phyloP scores from a whole-genome alignment of 176 grass and related monocot genomes.

The Dendrocalamus sinicus region DNA sequence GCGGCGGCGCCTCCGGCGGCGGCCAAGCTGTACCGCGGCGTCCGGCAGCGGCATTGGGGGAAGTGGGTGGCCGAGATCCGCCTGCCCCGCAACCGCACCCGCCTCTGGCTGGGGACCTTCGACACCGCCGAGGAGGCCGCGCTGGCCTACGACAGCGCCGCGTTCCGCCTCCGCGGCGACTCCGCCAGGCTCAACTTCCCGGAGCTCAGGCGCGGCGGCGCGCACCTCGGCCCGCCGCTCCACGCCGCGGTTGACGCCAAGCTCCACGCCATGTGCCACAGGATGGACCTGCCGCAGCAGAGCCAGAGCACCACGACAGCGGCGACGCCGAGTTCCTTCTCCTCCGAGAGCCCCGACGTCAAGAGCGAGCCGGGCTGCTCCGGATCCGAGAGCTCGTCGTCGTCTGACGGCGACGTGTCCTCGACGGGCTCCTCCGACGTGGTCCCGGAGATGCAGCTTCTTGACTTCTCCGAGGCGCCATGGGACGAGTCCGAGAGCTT shows the following conservation, averaged over 20 bases:
- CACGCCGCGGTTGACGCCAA: conserved; percentile 64
- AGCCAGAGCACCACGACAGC: conserved; percentile 35
- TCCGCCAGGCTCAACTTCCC: conserved; percentile 78
- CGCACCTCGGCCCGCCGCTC: conserved; percentile 59
- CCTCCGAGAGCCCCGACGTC: conserved; percentile 36
- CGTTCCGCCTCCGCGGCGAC: conserved; percentile 67
- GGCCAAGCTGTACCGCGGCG: conserved; percentile 84
- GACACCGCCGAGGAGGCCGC: conserved; percentile 90
- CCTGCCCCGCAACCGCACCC: conserved; percentile 75
- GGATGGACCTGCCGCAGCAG: conserved; percentile 20
- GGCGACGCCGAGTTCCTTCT: not conserved
- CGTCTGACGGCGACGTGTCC: conserved; percentile 53
- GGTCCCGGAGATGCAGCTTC: conserved; percentile 61
- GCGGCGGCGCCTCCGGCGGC: not conserved
- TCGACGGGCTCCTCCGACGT: conserved; percentile 51
- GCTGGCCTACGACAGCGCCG: conserved; percentile 70
- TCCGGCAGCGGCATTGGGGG: conserved; percentile 78
- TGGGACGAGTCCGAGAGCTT: conserved; percentile 89
- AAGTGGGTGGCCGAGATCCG: conserved; percentile 89
- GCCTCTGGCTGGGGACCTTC: conserved; percentile 96
- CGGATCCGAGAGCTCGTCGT: conserved; percentile 48
- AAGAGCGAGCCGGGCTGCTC: conserved; percentile 57
- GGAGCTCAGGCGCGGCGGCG: conserved; percentile 55
- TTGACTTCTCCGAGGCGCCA: conserved; percentile 75
- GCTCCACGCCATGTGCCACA: conserved; percentile 63